Evolutionary conservation across 2,329 filamentous ascomycete genomes (phyloP).

Genomic region (Waltergamsia citrina): DNA sequence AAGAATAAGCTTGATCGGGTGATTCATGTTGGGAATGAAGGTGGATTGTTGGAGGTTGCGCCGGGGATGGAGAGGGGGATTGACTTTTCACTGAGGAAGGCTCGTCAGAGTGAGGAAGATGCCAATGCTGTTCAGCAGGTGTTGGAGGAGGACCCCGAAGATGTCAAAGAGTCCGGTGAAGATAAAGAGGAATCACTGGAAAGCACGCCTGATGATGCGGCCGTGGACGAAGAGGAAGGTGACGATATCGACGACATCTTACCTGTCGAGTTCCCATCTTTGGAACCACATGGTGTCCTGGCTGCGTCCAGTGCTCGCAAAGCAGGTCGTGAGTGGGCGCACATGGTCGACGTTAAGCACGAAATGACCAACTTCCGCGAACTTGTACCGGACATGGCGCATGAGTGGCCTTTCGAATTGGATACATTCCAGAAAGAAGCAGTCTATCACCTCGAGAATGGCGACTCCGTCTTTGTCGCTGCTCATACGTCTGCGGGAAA

Average conservation of each 20-base stretch:
- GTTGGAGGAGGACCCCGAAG: constrained; percentile 42
- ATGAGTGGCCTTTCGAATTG: constrained; percentile 92
- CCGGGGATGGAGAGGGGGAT: constrained; percentile 78
- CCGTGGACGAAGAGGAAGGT: constrained; percentile 33
- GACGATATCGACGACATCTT: constrained; percentile 76
- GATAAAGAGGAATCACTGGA: constrained; percentile 6
- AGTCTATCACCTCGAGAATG: constrained; percentile 91
- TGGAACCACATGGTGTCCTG: constrained; percentile 75
- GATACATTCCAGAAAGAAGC: constrained; percentile 99
- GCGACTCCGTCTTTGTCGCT: constrained; percentile 95
- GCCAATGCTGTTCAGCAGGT: constrained; percentile 62
- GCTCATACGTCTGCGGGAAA: constrained; percentile 97
- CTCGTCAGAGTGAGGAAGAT: constrained; percentile 46
- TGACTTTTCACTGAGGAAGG: constrained; percentile 50
- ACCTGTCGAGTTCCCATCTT: constrained; percentile 84
- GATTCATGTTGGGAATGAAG: constrained; percentile 71
- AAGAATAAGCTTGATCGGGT: constrained; percentile 64
- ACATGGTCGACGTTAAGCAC: constrained; percentile 93
- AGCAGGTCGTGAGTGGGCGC: constrained; percentile 83
- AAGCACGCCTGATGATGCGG: constrained; percentile 10
- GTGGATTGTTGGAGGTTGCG: constrained; percentile 69
- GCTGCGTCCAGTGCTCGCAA: constrained; percentile 63
- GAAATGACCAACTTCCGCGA: constrained; percentile 92
- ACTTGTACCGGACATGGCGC: constrained; percentile 90
- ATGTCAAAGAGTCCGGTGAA: constrained; percentile 17